Evolutionary conservation across 306 rosid genomes (phyloP).

Genomic region (Dryas alaskensis): DNA sequence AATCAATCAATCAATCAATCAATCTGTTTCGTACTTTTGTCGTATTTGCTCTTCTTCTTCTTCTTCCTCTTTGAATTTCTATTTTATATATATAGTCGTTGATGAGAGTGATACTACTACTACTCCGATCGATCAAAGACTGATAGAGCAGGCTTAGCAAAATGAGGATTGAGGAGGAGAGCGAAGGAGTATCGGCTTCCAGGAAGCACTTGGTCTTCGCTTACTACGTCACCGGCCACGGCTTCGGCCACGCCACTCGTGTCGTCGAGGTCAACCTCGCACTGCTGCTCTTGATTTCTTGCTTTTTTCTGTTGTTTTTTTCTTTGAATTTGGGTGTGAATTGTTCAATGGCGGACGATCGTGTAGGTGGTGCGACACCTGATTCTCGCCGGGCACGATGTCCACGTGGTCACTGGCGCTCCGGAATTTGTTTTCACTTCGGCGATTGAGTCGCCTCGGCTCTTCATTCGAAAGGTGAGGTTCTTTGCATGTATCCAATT

Average conservation of each 20-base stretch:
- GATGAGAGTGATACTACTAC: too few relatives aligned
- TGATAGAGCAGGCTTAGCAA: not conserved
- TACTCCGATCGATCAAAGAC: too few relatives aligned
- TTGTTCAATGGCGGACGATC: not conserved
- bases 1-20: too few relatives aligned
- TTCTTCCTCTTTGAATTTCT: too few relatives aligned
- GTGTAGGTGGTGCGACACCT: conserved; percentile 77
- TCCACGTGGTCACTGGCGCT: conserved; percentile 91
- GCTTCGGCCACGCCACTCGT: conserved; percentile 96
- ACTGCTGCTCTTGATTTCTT: not conserved
- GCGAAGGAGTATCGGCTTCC: conserved; percentile 73
- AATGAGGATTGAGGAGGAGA: conserved; percentile 73
- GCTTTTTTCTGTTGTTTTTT: not conserved
- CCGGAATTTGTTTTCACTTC: conserved; percentile 93
- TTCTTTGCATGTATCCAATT: not conserved
- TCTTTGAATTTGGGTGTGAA: not conserved
- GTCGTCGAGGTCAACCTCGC: conserved; percentile 65
- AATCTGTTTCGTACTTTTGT: too few relatives aligned
- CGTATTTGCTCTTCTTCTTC: too few relatives aligned
- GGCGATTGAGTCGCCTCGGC: conserved; percentile 66
- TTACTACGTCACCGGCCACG: conserved; percentile 90
- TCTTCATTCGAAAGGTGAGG: conserved; percentile 78
- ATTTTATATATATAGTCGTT: too few relatives aligned
- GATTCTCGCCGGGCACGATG: conserved; percentile 87
- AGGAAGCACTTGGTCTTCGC: conserved; percentile 79